A percentile compares a stretch with the other conserved stretches of the same genome.
These are phyloP conservation scores for Xylariaceae sp. DNA, from an alignment of 2,329 filamentous ascomycete genomes.

Conservation along the genomic window DNA sequence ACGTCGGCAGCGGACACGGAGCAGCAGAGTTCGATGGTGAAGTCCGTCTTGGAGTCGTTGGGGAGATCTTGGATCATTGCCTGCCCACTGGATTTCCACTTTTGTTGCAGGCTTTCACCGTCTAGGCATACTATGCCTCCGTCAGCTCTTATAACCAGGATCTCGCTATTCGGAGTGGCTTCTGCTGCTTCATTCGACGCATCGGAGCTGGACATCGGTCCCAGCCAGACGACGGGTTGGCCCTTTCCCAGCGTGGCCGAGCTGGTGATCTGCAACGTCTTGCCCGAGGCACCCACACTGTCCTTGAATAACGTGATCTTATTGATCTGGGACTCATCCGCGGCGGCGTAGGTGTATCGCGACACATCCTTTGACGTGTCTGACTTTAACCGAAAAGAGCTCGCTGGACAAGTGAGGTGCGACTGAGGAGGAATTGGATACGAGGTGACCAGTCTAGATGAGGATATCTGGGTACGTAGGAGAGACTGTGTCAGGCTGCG, in stretches of 20 bases:
- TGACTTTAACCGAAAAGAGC: conserved; percentile 50
- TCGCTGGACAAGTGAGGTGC: conserved; percentile 56
- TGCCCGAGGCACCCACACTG: conserved; percentile 44
- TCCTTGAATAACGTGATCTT: conserved; percentile 58
- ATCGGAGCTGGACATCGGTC: conserved; percentile 28
- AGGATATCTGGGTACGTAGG: conserved; percentile 58
- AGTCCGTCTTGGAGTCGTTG: conserved; percentile 28
- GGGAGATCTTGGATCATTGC: conserved; percentile 38
- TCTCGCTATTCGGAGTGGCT: conserved; percentile 20
- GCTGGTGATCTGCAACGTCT: conserved; percentile 46
- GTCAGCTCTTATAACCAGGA: conserved; percentile 55
- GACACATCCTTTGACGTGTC: conserved; percentile 41
- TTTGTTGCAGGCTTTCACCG: conserved; percentile 46
- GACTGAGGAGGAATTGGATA: conserved; percentile 63
- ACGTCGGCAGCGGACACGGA: conserved; percentile 44
- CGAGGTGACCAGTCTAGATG: conserved; percentile 57
- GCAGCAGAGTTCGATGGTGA: conserved; percentile 47
- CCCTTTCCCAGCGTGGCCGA: conserved; percentile 39
- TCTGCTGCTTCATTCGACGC: conserved; percentile 23
- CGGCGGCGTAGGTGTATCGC: conserved; percentile 58
- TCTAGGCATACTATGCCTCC: conserved; percentile 58
- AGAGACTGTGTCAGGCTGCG: too few species aligned
- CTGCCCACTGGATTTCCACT: conserved; percentile 42
- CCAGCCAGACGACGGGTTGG: conserved; percentile 39
- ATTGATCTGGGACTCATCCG: conserved; percentile 40